Evolutionary conservation across 225 moss, liverwort and hornwort species (phyloP).

Genomic region (Physcomitrellopsis africana): DNA sequence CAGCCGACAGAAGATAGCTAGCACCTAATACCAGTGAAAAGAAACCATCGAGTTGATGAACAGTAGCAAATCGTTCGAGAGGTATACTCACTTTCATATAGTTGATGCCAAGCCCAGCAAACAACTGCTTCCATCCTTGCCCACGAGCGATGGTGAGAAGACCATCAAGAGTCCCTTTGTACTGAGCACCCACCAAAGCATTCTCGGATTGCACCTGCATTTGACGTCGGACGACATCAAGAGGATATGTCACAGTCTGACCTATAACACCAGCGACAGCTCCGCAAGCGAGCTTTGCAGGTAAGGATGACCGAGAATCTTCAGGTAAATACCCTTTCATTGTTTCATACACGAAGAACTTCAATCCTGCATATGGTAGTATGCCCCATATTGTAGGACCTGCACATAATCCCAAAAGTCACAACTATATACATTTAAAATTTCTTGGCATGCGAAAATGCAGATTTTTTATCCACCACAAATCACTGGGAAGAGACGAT

Average conservation of each 20-base stretch:
- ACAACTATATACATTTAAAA: neutral
- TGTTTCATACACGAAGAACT: constrained; percentile 86
- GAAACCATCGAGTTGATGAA: neutral
- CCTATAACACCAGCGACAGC: constrained; percentile 61
- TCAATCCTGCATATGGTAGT: constrained; percentile 86
- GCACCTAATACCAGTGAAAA: neutral
- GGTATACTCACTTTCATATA: constrained; percentile 70
- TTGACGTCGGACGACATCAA: constrained; percentile 89
- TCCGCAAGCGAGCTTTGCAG: constrained; percentile 75
- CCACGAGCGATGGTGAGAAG: constrained; percentile 64
- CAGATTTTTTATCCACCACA: constrained; percentile 1
- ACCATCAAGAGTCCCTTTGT: constrained; percentile 83
- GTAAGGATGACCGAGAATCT: constrained; percentile 66
- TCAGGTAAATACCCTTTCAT: constrained; percentile 67
- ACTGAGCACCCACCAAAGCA: constrained; percentile 60
- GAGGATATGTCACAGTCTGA: constrained; percentile 60
- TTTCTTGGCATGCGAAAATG: neutral
- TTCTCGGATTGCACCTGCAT: constrained; percentile 94
- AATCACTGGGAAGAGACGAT: neutral
- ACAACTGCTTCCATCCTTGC: constrained; percentile 93
- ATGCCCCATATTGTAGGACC: constrained; percentile 92
- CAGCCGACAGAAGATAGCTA: neutral
- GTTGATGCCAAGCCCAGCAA: constrained; percentile 91
- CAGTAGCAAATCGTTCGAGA: neutral
- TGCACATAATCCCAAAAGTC: constrained; percentile 36